Evolutionary conservation across 352 stramenopile species (phyloP).

Genomic region (Blastocystis sp.): DNA sequence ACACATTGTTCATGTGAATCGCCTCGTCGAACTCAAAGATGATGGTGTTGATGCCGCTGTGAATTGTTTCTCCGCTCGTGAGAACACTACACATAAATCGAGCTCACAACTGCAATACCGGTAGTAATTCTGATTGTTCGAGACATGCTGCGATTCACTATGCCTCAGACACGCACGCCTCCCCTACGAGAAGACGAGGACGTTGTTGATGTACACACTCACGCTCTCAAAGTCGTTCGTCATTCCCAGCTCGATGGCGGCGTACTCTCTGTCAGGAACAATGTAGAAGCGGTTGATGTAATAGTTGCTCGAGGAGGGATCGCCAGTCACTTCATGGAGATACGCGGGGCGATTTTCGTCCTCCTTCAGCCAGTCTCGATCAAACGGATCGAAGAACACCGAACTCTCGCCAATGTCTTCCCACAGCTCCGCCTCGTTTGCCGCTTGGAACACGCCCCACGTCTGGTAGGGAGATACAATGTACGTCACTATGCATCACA

Average conservation of each 20-base stretch:
- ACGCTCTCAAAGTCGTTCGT: slow-evolving; percentile 55
- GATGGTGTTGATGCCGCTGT: slow-evolving; percentile 10
- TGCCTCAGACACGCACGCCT: not conserved
- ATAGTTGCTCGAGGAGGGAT: slow-evolving; percentile 1
- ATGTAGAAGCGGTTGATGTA: slow-evolving; percentile 52
- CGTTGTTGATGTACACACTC: slow-evolving; percentile 17
- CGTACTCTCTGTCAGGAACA: not conserved
- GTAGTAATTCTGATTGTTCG: slow-evolving; percentile 53
- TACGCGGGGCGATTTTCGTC: slow-evolving; percentile 58
- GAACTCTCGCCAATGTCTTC: not conserved
- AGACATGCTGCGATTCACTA: not conserved
- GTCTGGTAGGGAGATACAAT: slow-evolving; percentile 52
- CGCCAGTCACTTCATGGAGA: slow-evolving; percentile 8
- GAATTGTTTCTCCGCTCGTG: not conserved
- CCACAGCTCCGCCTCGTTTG: not conserved
- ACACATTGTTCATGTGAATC: slow-evolving; percentile 53
- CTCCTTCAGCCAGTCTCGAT: slow-evolving; percentile 29
- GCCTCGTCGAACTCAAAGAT: slow-evolving; percentile 15
- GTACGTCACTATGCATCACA: slow-evolving; percentile 43
- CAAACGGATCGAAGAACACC: slow-evolving; percentile 9
- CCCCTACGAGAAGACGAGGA: not conserved
- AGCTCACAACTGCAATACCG: not conserved
- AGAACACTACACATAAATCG: not conserved
- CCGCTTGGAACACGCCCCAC: slow-evolving; percentile 1
- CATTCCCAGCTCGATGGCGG: slow-evolving; percentile 48